These are phyloP conservation scores for Neofusicoccum umdonicola DNA, from an alignment of 2,329 filamentous ascomycete genomes.

Conservation along the genomic window DNA sequence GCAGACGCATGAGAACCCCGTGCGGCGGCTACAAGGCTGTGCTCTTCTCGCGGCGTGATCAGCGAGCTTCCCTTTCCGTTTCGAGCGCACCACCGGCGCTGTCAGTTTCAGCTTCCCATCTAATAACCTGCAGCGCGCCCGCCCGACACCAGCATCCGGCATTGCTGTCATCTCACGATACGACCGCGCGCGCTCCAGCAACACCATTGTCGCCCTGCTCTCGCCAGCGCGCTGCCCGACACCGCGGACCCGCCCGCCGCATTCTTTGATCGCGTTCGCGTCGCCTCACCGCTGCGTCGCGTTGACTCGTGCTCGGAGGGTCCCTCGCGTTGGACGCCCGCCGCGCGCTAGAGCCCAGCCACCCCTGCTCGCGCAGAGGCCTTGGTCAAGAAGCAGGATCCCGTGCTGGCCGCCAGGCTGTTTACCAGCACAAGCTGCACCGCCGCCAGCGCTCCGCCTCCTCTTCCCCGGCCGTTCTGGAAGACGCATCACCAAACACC, in stretches of 20 bases:
- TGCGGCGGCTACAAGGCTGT: slow-evolving; percentile 5
- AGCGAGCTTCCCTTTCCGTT: slow-evolving; percentile 13
- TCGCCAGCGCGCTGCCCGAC: not conserved
- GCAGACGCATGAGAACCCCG: not conserved
- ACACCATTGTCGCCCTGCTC: not conserved
- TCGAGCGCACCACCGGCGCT: slow-evolving; percentile 11
- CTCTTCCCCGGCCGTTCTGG: slow-evolving; percentile 6
- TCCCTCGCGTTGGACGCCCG: slow-evolving; percentile 13
- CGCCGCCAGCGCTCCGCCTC: slow-evolving; percentile 1
- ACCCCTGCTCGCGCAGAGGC: slow-evolving; percentile 11
- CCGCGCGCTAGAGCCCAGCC: slow-evolving; percentile 12
- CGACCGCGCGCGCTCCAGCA: not conserved
- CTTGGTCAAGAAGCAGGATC: slow-evolving; percentile 15
- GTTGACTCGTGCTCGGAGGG: slow-evolving; percentile 11
- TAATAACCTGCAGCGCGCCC: slow-evolving; percentile 12
- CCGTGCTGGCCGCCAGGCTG: slow-evolving; percentile 11
- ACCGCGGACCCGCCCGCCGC: not conserved
- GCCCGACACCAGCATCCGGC: not conserved
- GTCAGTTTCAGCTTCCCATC: slow-evolving; percentile 13
- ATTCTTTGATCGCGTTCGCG: slow-evolving; percentile 10
- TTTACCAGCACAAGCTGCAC: slow-evolving; percentile 13
- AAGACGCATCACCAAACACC: not conserved
- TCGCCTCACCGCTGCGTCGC: slow-evolving; percentile 11
- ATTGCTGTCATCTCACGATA: slow-evolving; percentile 13
- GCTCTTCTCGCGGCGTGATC: not conserved